Percentiles rank a stretch among this genome's conserved stretches.
These are phyloP conservation scores for Arachis stenosperma DNA, from an alignment of 306 rosid genomes.

Conservation along the genomic window DNA sequence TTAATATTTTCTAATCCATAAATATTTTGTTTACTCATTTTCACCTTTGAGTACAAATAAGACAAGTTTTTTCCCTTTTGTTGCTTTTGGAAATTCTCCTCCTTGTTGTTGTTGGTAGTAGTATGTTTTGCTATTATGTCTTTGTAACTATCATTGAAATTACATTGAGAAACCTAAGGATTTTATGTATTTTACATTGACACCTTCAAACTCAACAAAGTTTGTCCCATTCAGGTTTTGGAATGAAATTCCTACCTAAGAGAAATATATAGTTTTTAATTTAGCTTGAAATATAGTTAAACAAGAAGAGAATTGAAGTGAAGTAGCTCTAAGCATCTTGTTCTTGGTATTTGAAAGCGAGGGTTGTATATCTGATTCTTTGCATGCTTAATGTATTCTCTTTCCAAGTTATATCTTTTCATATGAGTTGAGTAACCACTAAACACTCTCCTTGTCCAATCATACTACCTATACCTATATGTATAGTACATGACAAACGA, in stretches of 20 bases:
- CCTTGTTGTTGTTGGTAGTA: slow-evolving; percentile 21
- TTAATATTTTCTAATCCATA: slow-evolving; percentile 28
- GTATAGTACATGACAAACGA: not conserved
- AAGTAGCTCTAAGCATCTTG: not conserved
- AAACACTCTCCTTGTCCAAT: no score
- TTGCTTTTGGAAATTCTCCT: not conserved
- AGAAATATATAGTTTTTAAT: slow-evolving; percentile 4
- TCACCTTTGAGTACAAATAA: no score
- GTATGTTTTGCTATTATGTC: not conserved
- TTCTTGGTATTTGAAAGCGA: not conserved
- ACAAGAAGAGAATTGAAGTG: not conserved
- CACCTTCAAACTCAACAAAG: not conserved
- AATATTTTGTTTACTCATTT: no score
- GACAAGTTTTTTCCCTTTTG: not conserved
- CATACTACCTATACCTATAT: no score
- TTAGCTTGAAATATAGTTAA: not conserved
- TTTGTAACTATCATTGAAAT: slow-evolving; percentile 20
- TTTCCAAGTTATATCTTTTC: no score
- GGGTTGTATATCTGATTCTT: not conserved
- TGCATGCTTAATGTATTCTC: not conserved
- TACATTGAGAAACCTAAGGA: slow-evolving; percentile 21
- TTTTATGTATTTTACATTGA: slow-evolving; percentile 3
- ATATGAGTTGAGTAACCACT: no score
- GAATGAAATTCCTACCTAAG: slow-evolving; percentile 1
- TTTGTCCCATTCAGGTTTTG: slow-evolving; percentile 16